phyloP scores from a whole-genome alignment of 129 eudicot genomes.

The Pseudognaphalium luteoalbum region DNA sequence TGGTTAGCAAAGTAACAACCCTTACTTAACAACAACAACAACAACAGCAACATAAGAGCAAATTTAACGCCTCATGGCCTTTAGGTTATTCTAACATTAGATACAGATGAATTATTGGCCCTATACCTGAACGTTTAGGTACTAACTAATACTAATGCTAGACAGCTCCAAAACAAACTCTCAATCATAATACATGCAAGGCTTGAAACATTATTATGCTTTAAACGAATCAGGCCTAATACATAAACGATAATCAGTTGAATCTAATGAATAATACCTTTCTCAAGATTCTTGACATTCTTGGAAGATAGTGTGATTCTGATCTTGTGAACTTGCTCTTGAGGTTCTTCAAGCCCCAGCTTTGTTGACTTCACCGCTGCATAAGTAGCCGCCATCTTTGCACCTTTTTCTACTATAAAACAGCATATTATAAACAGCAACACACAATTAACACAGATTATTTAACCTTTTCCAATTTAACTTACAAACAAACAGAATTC shows the following conservation, averaged over 20 bases:
- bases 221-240: background rate
- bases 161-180: background rate
- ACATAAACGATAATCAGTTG: background rate
- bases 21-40: background rate
- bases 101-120: no score
- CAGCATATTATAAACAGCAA: background rate
- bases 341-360: slow-evolving; percentile 72
- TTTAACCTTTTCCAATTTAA: background rate
- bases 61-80: background rate
- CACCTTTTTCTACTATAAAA: slow-evolving; percentile 13
- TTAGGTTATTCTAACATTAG: background rate
- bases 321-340: slow-evolving; percentile 76
- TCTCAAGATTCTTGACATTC: slow-evolving; percentile 83
- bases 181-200: background rate
- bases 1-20: background rate
- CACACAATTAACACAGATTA: background rate
- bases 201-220: background rate
- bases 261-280: slow-evolving; percentile 38
- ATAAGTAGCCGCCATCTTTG: slow-evolving; percentile 43
- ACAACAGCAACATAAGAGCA: background rate
- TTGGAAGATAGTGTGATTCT: slow-evolving; percentile 88
- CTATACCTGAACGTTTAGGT: no score
- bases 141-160: background rate
- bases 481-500: background rate
- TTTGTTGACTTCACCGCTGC: slow-evolving; percentile 81